Evolutionary conservation across 768 basidiomycete genomes (phyloP).

Genomic region (Lentinula lateritia): DNA sequence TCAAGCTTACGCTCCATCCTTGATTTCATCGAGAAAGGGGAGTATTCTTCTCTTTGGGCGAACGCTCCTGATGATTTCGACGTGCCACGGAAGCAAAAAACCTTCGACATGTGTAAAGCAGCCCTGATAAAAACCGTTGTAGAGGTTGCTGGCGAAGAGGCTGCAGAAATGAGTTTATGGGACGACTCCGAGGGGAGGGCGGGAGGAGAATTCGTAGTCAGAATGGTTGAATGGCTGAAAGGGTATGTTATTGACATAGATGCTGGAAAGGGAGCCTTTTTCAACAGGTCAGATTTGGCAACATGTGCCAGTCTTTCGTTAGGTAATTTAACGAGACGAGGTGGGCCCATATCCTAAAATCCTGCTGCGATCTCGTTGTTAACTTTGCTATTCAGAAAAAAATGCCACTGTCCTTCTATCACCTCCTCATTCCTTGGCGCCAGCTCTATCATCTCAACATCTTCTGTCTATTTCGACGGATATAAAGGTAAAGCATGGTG

Average conservation of each 20-base stretch:
- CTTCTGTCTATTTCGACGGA: slow-evolving; percentile 55
- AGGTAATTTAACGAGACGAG: slow-evolving; percentile 75
- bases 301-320: slow-evolving; percentile 81
- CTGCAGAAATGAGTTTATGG: slow-evolving; percentile 76
- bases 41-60: slow-evolving; percentile 64
- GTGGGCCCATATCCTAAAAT: slow-evolving; percentile 28
- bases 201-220: slow-evolving; percentile 67
- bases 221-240: slow-evolving; percentile 75
- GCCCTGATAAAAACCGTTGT: slow-evolving; percentile 83
- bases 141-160: slow-evolving; percentile 78
- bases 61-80: slow-evolving; percentile 43
- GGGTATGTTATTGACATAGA: slow-evolving; percentile 40
- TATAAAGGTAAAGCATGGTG: slow-evolving; percentile 84
- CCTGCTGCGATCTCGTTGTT: not conserved
- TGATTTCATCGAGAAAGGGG: slow-evolving; percentile 69
- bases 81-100: slow-evolving; percentile 56
- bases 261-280: slow-evolving; percentile 15
- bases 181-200: slow-evolving; percentile 49
- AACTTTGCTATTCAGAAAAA: slow-evolving; percentile 35
- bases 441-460: slow-evolving; percentile 48
- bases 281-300: slow-evolving; percentile 65
- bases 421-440: slow-evolving; percentile 59
- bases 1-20: slow-evolving; percentile 61
- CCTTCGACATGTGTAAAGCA: slow-evolving; percentile 78
- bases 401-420: slow-evolving; percentile 58